phyloP scores from a whole-genome alignment of 495 filamentous ascomycete species.

The Jackrogersella multiformis region DNA sequence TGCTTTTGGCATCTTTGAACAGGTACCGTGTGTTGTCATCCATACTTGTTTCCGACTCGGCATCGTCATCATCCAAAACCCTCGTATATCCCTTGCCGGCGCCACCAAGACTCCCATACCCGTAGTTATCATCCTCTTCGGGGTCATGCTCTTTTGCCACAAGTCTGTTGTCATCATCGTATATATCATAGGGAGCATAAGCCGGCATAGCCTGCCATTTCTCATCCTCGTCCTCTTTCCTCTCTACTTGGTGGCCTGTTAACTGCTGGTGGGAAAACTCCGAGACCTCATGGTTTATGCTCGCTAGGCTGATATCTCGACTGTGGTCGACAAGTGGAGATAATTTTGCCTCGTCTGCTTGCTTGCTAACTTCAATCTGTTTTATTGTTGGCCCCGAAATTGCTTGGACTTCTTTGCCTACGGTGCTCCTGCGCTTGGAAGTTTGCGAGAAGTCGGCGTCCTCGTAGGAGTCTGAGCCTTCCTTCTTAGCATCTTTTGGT shows the following conservation, averaged over 20 bases:
- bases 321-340: constrained; percentile 32
- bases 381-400: constrained; percentile 44
- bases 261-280: constrained; percentile 94
- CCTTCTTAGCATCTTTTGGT: constrained; percentile 14
- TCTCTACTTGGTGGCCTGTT: constrained; percentile 59
- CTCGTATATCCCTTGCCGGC: constrained; percentile 95
- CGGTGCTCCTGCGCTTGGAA: constrained; percentile 27
- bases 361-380: constrained; percentile 41
- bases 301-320: constrained; percentile 45
- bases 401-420: constrained; percentile 39
- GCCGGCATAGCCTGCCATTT: constrained; percentile 96
- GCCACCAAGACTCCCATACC: constrained; percentile 79
- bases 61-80: constrained; percentile 93
- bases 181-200: constrained; percentile 88
- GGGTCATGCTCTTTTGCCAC: constrained; percentile 80
- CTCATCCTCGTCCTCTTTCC: constrained; percentile 64
- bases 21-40: constrained; percentile 97
- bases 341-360: constrained; percentile 33
- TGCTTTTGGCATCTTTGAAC: constrained; percentile 75
- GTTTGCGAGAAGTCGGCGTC: constrained; percentile 15
- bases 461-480: constrained; percentile 22
- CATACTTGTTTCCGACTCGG: constrained; percentile 90
- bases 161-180: constrained; percentile 90
- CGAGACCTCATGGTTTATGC: constrained; percentile 61
- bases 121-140: constrained; percentile 74